Evolutionary conservation across 1,284 basidiomycete species (phyloP), one percentile per base, ranked within the genome.

Genomic region (Moesziomyces parantarcticus): DNA sequence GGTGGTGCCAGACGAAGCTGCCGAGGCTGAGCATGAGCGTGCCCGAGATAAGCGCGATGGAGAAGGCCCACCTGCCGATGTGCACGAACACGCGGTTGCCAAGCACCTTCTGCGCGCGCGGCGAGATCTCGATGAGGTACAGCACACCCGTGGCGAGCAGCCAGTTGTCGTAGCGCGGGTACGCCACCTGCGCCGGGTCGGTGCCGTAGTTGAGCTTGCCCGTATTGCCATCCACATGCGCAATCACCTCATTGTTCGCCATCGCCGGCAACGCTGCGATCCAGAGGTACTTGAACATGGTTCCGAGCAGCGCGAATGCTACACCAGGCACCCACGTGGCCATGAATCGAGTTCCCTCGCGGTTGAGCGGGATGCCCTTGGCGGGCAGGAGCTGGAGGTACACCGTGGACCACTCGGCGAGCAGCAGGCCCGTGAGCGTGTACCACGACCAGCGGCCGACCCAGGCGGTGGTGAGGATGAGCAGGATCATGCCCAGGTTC

Each of bases 211-310:
- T 71, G 44, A 78, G 67, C 25, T 57, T 62, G 36, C 69, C 78
- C 21, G 66, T 72, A 42, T 62, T 56, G 23, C 63, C 58, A 48
- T 76, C 58, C 5, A 70, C 72, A 32, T 79, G 78, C 0, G 60
- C 66, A 6, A 63, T 48, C 23, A 66, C 22, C 45, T 79, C 78
- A 41, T 58, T 41, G 10, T 71, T 43, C 4, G 57, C 50, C n/a
- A 41, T 50, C 0, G 41, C 39, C 0, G 78, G 78, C 14, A 67
- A 13, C 0, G 58, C 68, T 1, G 71, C 67, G 13, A 65, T 58
- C 74, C 77, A 79, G 44, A 78, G 52, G 34, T 77, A 78, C 55
- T 80, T 80, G 56, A 78, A 57, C 23, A 64, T 20, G 22, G 70
- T 44, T 5, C 78, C 78, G 20, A 70, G 14, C 0, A 22, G 9